Conservation (phyloP, 2,329 filamentous ascomycete genomes). For the Phaeosphaeriaceae sp. region DNA sequence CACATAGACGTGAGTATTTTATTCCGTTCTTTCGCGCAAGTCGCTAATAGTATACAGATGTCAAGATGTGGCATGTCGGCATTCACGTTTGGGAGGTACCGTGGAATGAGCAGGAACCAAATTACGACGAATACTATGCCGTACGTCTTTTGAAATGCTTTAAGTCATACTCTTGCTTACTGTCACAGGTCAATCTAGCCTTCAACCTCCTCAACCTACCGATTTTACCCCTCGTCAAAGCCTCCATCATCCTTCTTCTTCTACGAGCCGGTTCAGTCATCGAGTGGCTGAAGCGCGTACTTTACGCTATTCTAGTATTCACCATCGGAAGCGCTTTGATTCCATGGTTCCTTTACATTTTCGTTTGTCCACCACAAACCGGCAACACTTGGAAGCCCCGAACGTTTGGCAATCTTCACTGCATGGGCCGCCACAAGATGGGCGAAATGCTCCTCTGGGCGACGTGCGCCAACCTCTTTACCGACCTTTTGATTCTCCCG, state of each 20-base stretch:
- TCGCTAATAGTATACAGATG: slow-evolving; percentile 26
- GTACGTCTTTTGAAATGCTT: slow-evolving; percentile 20
- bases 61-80: slow-evolving; percentile 49
- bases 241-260: slow-evolving; percentile 49
- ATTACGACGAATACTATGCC: slow-evolving; percentile 46
- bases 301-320: slow-evolving; percentile 48
- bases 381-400: slow-evolving; percentile 49
- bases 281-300: slow-evolving; percentile 45
- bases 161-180: background rate
- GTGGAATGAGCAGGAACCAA: slow-evolving; percentile 42
- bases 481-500: slow-evolving; percentile 50
- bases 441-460: slow-evolving; percentile 50
- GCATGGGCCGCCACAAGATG: slow-evolving; percentile 46
- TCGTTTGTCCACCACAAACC: slow-evolving; percentile 48
- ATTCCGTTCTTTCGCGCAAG: background rate
- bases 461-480: slow-evolving; percentile 51
- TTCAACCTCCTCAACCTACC: slow-evolving; percentile 51
- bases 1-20: slow-evolving; percentile 40
- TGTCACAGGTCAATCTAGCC: slow-evolving; percentile 39
- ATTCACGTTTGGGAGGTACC: slow-evolving; percentile 47
- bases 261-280: slow-evolving; percentile 49
- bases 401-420: slow-evolving; percentile 49
- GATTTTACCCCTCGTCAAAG: slow-evolving; percentile 51
- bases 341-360: slow-evolving; percentile 49
- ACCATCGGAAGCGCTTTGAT: slow-evolving; percentile 45